Conservation (phyloP, 805 yeast species). For the Blastobotrys robertii region DNA sequence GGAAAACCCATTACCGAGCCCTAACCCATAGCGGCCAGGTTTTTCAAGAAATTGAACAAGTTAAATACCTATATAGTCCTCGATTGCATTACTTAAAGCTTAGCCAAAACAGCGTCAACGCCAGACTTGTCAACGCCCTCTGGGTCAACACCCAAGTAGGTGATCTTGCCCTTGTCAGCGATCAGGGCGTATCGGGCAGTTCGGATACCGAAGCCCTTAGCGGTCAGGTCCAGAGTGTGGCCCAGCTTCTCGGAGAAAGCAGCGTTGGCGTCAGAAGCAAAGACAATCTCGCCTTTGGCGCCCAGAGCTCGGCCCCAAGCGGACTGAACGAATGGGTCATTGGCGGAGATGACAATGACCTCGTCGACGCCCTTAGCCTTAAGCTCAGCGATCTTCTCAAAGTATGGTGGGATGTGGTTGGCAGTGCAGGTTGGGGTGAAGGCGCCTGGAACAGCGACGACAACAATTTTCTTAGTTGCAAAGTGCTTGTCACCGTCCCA, state of each 20-base stretch:
- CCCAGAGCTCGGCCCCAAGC: conserved; percentile 55
- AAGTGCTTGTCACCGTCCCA: conserved; percentile 29
- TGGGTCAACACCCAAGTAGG: conserved; percentile 41
- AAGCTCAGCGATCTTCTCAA: conserved; percentile 41
- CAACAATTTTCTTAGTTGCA: conserved; percentile 44
- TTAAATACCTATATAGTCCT: no score
- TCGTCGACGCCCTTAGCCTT: conserved; percentile 52
- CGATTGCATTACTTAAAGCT: conserved; percentile 24
- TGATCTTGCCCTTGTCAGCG: conserved; percentile 47
- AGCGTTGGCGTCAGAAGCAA: conserved; percentile 60
- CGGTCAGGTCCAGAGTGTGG: conserved; percentile 43
- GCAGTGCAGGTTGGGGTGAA: conserved; percentile 77
- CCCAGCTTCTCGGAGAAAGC: conserved; percentile 52
- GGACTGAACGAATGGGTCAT: conserved; percentile 60
- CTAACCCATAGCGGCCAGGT: no score
- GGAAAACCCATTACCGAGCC: no score
- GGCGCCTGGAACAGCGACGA: conserved; percentile 79
- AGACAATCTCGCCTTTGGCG: conserved; percentile 33
- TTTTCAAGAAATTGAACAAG: no score
- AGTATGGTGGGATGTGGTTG: conserved; percentile 61
- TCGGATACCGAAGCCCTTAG: conserved; percentile 47
- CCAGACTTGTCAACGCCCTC: conserved; percentile 38
- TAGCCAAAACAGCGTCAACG: conserved; percentile 34
- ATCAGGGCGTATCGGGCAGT: conserved; percentile 66
- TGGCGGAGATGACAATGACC: conserved; percentile 53